phyloP scores from a whole-genome alignment of 495 filamentous ascomycete species.

The Amniculicola lignicola region DNA sequence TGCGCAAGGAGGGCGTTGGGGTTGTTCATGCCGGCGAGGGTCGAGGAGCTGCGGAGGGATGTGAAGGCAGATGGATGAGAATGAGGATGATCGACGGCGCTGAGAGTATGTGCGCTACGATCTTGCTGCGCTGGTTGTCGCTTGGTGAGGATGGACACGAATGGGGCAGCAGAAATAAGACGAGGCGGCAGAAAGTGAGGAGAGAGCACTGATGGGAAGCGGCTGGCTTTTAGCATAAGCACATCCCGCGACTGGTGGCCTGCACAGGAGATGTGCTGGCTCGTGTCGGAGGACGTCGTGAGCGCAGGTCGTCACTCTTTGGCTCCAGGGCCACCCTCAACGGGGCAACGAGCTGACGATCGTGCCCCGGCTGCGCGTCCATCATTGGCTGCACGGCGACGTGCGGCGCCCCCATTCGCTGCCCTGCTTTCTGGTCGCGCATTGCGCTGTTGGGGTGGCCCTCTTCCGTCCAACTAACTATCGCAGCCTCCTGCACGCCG shows the following conservation, averaged over 20 bases:
- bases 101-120: background rate
- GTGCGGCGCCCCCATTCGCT: slow-evolving; percentile 2
- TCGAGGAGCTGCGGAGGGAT: too few species aligned
- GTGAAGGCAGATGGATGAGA: slow-evolving; percentile 8
- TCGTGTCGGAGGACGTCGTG: slow-evolving; percentile 14
- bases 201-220: slow-evolving; percentile 8
- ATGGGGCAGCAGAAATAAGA: slow-evolving; percentile 15
- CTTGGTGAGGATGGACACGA: slow-evolving; percentile 14
- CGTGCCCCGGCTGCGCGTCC: background rate
- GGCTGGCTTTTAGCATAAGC: slow-evolving; percentile 29
- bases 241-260: background rate
- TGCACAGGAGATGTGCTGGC: slow-evolving; percentile 24
- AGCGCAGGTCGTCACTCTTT: background rate
- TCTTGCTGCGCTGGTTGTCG: slow-evolving; percentile 8
- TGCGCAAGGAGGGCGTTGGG: slow-evolving; percentile 18
- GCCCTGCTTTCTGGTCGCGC: slow-evolving; percentile 5
- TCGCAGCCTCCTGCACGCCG: background rate
- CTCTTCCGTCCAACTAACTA: background rate
- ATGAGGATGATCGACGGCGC: slow-evolving; percentile 16
- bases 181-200: slow-evolving; percentile 29
- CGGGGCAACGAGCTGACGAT: slow-evolving; percentile 13
- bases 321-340: background rate
- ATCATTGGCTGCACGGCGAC: slow-evolving; percentile 4
- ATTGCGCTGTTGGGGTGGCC: background rate
- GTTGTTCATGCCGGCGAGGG: slow-evolving; percentile 9